phyloP scores from a whole-genome alignment of 2,329 filamentous ascomycete genomes.

The Diaporthe nobilis region DNA sequence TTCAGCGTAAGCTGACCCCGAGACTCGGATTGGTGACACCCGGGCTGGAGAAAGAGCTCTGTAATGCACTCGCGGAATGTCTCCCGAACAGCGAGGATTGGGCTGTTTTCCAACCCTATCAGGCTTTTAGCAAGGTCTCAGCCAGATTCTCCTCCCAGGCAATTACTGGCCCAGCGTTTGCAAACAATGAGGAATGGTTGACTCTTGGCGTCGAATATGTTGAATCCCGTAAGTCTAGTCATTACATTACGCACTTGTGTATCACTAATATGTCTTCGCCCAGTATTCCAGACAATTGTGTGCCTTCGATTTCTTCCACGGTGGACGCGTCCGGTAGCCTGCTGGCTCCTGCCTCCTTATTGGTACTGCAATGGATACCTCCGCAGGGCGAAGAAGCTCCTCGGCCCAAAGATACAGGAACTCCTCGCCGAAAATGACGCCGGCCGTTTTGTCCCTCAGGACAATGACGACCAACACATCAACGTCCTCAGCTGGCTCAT shows the following conservation, averaged over 20 bases:
- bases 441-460: neutral
- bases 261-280: neutral
- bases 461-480: neutral
- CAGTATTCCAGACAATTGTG: neutral
- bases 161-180: slow-evolving; percentile 5
- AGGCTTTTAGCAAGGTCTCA: neutral
- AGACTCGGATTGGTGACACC: neutral
- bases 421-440: slow-evolving; percentile 2
- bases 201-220: neutral
- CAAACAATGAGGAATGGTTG: neutral
- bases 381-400: neutral
- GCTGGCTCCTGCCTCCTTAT: neutral
- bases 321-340: neutral
- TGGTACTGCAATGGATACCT: slow-evolving; percentile 11
- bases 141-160: slow-evolving; percentile 1
- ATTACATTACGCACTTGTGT: neutral
- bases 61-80: neutral
- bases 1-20: slow-evolving; percentile 6
- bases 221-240: neutral
- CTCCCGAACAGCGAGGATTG: neutral
- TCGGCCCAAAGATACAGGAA: neutral
- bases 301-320: neutral
- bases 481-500: slow-evolving; percentile 18
- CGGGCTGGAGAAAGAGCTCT: neutral
- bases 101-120: slow-evolving; percentile 1